A percentile compares a stretch with the other conserved stretches of the same genome.
These are phyloP conservation scores for Neurospora africana DNA, from an alignment of 495 filamentous ascomycete genomes.

Conservation along the genomic window DNA sequence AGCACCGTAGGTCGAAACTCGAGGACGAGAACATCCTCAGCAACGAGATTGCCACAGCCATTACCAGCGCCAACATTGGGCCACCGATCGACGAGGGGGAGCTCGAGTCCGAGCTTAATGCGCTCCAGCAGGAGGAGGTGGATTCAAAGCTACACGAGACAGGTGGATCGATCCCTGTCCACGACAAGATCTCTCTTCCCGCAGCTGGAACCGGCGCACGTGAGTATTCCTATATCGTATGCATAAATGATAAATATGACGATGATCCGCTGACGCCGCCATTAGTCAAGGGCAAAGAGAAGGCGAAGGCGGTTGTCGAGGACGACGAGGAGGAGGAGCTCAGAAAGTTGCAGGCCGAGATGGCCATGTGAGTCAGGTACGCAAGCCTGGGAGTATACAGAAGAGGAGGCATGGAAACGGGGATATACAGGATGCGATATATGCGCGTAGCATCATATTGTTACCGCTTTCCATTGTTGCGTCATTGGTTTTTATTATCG, in stretches of 20 bases:
- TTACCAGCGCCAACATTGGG: slow-evolving; percentile 59
- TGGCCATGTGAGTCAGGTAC: slow-evolving; percentile 64
- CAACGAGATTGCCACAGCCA: slow-evolving; percentile 80
- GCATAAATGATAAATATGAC: neutral
- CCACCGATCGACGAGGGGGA: slow-evolving; percentile 78
- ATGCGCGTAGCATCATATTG: neutral
- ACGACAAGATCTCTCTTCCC: slow-evolving; percentile 64
- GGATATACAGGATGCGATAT: neutral
- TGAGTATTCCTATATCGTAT: slow-evolving; percentile 35
- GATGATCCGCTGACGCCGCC: slow-evolving; percentile 17
- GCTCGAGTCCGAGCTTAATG: slow-evolving; percentile 65
- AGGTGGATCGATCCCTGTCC: slow-evolving; percentile 53
- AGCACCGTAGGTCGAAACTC: slow-evolving; percentile 65
- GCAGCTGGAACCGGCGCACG: slow-evolving; percentile 59
- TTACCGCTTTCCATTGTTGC: neutral
- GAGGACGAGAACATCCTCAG: slow-evolving; percentile 85
- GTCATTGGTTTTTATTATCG: neutral
- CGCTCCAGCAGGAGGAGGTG: slow-evolving; percentile 74
- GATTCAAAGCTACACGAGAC: slow-evolving; percentile 91
- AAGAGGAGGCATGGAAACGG: slow-evolving; percentile 2
- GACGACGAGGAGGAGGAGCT: slow-evolving; percentile 95
- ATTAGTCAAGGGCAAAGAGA: slow-evolving; percentile 48
- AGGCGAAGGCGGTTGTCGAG: slow-evolving; percentile 51
- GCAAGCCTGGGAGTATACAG: slow-evolving; percentile 1
- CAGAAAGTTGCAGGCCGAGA: slow-evolving; percentile 87